Percentiles rank a stretch among this genome's conserved stretches.
phyloP scores from a whole-genome alignment of 768 basidiomycete genomes.

The Amanita molliuscula region DNA sequence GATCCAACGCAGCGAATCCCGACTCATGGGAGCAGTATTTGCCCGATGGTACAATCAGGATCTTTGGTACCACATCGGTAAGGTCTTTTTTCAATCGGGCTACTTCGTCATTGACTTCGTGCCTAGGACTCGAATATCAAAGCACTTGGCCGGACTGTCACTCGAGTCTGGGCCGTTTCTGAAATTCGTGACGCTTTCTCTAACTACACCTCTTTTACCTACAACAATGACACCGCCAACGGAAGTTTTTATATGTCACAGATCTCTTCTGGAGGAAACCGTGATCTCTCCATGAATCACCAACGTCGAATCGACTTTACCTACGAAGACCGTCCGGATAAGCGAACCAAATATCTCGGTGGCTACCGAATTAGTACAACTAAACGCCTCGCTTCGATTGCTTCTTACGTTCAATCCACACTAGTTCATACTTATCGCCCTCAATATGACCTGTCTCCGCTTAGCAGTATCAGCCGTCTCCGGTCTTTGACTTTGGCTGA shows the following conservation, averaged over 20 bases:
- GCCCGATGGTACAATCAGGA: neutral
- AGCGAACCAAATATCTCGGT: neutral
- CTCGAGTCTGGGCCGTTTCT: neutral
- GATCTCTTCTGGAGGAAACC: neutral
- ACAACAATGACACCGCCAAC: neutral
- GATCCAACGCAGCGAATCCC: neutral
- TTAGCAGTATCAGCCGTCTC: neutral
- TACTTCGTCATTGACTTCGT: no score
- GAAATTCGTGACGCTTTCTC: neutral
- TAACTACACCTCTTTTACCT: neutral
- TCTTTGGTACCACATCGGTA: neutral
- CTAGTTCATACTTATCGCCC: neutral
- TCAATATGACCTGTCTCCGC: neutral
- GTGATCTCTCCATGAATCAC: neutral
- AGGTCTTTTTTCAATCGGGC: no score
- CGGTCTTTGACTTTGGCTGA: neutral
- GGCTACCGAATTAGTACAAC: neutral
- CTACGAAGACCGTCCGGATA: neutral
- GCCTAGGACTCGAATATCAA: neutral
- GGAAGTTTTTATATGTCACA: neutral
- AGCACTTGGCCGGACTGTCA: neutral
- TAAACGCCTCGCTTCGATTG: neutral
- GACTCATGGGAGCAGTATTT: neutral
- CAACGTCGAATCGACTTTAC: neutral
- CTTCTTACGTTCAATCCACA: neutral